Evolutionary conservation across 2,329 filamentous ascomycete genomes (phyloP).

Genomic region (Epichloe bromicola): DNA sequence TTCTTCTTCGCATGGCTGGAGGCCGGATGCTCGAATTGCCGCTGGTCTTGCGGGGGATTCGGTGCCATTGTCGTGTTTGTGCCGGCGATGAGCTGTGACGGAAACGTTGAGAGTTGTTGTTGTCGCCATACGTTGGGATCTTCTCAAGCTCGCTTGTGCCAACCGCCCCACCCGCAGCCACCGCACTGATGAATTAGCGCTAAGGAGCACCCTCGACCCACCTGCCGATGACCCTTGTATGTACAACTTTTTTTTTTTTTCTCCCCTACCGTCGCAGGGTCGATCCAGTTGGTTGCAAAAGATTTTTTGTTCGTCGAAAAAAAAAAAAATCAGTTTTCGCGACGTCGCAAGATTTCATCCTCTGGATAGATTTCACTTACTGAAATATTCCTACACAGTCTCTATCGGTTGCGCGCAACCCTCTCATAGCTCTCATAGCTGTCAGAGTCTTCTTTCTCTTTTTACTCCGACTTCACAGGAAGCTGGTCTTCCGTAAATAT

Average conservation of each 20-base stretch:
- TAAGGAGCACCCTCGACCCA: neutral
- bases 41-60: slow-evolving; percentile 15
- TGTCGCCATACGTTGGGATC: no score
- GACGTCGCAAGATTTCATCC: neutral
- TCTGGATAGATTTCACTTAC: neutral
- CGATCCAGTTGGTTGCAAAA: neutral
- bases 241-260: neutral
- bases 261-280: neutral
- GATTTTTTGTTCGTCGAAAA: neutral
- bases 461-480: neutral
- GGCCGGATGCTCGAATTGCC: slow-evolving; percentile 33
- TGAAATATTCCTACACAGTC: no score
- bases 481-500: neutral
- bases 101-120: slow-evolving; percentile 8
- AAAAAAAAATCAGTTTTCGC: neutral
- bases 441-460: no score
- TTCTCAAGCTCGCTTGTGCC: no score
- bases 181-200: neutral
- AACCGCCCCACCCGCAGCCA: no score
- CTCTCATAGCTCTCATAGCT: no score
- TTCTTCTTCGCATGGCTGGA: slow-evolving; percentile 40
- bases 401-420: neutral
- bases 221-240: neutral
- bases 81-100: slow-evolving; percentile 4
- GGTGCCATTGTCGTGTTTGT: slow-evolving; percentile 25